Evolutionary conservation across 1,139 yeast genomes (phyloP).

Genomic region (Taphrina betulina): DNA sequence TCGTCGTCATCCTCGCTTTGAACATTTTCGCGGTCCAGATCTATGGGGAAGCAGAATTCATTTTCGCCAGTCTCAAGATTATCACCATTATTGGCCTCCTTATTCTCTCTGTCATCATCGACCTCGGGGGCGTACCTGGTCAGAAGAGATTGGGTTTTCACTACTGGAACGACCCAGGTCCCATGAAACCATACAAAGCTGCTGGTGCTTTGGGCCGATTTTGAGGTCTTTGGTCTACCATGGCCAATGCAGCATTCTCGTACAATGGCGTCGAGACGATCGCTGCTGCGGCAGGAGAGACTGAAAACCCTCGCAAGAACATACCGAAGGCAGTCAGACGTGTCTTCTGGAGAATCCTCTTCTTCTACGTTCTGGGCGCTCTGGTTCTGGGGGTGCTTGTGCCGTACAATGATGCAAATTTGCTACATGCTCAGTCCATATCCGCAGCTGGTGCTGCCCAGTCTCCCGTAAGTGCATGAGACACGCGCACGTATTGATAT

Average conservation of each 20-base stretch:
- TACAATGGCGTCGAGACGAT: conserved; percentile 81
- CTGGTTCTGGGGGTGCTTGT: conserved; percentile 69
- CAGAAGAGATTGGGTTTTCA: conserved; percentile 47
- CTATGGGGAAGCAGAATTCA: conserved; percentile 68
- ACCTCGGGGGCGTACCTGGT: conserved; percentile 62
- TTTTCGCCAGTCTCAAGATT: conserved; percentile 60
- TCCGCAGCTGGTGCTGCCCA: conserved; percentile 51
- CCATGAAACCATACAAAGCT: conserved; percentile 50
- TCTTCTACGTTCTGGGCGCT: conserved; percentile 62
- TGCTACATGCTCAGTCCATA: conserved; percentile 38
- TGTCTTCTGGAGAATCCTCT: conserved; percentile 67
- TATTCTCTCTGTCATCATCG: conserved; percentile 58
- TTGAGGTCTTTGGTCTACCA: conserved; percentile 80
- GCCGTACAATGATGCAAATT: conserved; percentile 66
- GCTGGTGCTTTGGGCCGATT: conserved; percentile 52
- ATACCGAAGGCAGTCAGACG: conserved; percentile 70
- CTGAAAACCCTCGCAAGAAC: conserved; percentile 67
- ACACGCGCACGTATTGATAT: too few species aligned
- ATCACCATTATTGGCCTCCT: conserved; percentile 54
- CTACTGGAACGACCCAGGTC: conserved; percentile 61
- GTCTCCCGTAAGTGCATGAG: too few species aligned
- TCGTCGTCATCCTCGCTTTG: conserved; percentile 51
- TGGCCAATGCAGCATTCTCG: conserved; percentile 83
- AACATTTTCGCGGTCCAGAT: conserved; percentile 37
- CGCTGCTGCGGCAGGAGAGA: conserved; percentile 83